These are phyloP conservation scores for Penicillium psychrosexuale DNA, from an alignment of 2,329 filamentous ascomycete species.

Conservation along the genomic window DNA sequence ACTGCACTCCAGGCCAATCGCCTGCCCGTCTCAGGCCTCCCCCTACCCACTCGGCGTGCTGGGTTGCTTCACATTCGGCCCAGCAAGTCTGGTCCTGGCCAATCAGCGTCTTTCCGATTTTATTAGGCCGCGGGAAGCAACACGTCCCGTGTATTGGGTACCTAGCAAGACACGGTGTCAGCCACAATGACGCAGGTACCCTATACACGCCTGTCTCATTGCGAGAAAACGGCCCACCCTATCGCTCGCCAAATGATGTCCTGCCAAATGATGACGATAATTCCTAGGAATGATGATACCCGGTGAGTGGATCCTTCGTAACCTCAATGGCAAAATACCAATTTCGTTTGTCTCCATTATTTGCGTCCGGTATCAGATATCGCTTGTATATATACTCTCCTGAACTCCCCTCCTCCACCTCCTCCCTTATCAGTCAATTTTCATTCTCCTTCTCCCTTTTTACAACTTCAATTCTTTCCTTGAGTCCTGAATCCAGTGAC, in stretches of 20 bases:
- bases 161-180: conserved; percentile 8
- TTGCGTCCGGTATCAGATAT: conserved; percentile 13
- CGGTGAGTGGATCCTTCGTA: conserved; percentile 28
- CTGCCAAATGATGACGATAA: conserved; percentile 36
- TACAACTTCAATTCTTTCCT: conserved; percentile 4
- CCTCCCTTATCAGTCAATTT: conserved; percentile 17
- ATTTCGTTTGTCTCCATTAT: conserved; percentile 10
- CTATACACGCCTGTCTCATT: conserved; percentile 9
- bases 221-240: conserved; percentile 8
- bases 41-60: conserved; percentile 27
- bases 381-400: conserved; percentile 21
- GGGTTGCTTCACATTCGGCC: conserved; percentile 22
- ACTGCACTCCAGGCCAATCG: conserved; percentile 24
- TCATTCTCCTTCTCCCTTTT: conserved; percentile 1
- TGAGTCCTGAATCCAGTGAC: conserved; percentile 10
- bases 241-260: conserved; percentile 7
- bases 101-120: conserved; percentile 11
- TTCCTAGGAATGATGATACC: conserved; percentile 38
- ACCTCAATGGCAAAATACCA: conserved; percentile 16
- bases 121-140: conserved; percentile 1
- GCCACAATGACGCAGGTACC: conserved; percentile 22
- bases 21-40: neutral
- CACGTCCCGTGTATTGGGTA: conserved; percentile 18
- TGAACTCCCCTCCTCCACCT: conserved; percentile 7
- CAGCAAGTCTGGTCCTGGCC: conserved; percentile 8